phyloP scores from a whole-genome alignment of 2,329 filamentous ascomycete species.

The Arthroderma sp. region DNA sequence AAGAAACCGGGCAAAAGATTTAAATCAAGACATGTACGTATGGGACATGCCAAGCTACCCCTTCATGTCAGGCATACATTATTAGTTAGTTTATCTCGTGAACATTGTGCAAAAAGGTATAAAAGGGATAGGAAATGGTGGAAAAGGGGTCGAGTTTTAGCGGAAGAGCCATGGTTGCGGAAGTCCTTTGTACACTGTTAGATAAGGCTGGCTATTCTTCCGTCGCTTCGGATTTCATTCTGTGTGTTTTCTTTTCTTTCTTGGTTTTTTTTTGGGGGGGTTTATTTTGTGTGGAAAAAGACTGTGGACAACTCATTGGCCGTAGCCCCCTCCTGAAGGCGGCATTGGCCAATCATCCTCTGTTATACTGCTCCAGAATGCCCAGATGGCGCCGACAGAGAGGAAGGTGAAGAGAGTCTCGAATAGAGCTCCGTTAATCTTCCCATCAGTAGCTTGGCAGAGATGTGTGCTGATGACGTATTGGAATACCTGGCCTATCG shows the following conservation, averaged over 20 bases:
- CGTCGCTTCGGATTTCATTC: too few relatives aligned
- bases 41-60: too few relatives aligned
- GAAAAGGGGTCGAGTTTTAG: too few relatives aligned
- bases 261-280: background rate
- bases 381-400: constrained; percentile 71
- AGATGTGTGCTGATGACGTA: constrained; percentile 87
- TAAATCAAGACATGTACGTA: too few relatives aligned
- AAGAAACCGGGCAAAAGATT: too few relatives aligned
- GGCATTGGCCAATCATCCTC: constrained; percentile 89
- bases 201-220: too few relatives aligned
- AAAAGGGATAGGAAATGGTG: too few relatives aligned
- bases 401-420: constrained; percentile 84
- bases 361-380: constrained; percentile 98
- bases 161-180: too few relatives aligned
- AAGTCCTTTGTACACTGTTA: too few relatives aligned
- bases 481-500: constrained; percentile 88
- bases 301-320: constrained; percentile 7
- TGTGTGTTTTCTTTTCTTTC: background rate
- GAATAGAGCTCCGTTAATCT: constrained; percentile 87
- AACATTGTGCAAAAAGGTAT: too few relatives aligned
- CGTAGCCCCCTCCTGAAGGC: constrained; percentile 18
- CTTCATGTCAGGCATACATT: too few relatives aligned
- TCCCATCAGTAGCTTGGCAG: constrained; percentile 67
- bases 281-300: background rate
- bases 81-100: too few relatives aligned